Conservation (phyloP, 768 basidiomycete genomes). For the Rhizopogon vinicolor region DNA sequence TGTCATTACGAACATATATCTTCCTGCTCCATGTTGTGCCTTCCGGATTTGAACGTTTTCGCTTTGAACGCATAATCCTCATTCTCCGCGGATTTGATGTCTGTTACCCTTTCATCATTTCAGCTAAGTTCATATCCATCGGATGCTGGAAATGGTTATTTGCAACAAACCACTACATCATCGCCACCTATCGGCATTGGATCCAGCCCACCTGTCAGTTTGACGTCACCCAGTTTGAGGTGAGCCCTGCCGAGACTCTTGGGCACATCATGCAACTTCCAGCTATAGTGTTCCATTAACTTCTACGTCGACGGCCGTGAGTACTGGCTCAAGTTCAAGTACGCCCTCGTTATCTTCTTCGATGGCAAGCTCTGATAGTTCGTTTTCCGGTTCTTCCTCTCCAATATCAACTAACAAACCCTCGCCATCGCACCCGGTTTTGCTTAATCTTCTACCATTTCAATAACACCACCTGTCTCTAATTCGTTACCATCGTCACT, state of each 20-base stretch:
- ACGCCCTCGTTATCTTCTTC: not conserved
- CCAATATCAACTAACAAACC: not conserved
- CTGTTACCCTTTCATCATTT: not conserved
- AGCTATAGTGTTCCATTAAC: not conserved
- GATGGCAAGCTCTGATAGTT: not conserved
- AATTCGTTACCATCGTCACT: not conserved
- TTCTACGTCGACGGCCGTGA: not conserved
- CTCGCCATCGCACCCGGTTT: not conserved
- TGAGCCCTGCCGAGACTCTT: not conserved
- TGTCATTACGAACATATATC: not conserved
- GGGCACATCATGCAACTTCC: not conserved
- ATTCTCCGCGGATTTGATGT: not conserved
- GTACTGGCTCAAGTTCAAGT: slow-evolving; percentile 2
- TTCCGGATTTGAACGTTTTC: not conserved
- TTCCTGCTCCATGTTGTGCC: no score
- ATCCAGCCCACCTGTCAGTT: not conserved
- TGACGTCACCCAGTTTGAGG: not conserved
- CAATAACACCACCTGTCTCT: not conserved
- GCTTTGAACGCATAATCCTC: not conserved
- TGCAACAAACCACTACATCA: not conserved
- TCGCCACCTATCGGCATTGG: not conserved
- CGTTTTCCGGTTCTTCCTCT: not conserved
- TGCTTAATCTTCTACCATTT: no score
- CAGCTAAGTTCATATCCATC: not conserved
- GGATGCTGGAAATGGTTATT: not conserved